Evolutionary conservation across 495 filamentous ascomycete species (phyloP).

Genomic region (Aspergillus cristatus): DNA sequence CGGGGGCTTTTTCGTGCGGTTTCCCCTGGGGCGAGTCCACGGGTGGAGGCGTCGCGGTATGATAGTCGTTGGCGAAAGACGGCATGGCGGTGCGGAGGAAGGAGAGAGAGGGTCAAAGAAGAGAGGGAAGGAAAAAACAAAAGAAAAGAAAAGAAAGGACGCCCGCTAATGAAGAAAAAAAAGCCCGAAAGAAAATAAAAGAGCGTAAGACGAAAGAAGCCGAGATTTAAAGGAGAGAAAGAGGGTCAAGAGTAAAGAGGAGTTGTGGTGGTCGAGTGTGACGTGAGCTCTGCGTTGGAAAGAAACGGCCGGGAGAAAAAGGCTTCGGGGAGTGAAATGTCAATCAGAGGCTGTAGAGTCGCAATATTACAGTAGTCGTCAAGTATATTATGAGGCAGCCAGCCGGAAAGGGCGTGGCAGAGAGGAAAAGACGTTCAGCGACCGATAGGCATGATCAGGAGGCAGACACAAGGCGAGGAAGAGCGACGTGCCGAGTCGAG

Average conservation of each 20-base stretch:
- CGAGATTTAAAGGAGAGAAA: too few species aligned
- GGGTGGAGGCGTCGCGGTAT: constrained; percentile 22
- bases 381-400: constrained; percentile 13
- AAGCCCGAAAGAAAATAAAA: too few species aligned
- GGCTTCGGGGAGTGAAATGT: too few species aligned
- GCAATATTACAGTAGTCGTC: too few species aligned
- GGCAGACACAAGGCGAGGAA: constrained; percentile 4
- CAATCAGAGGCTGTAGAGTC: too few species aligned
- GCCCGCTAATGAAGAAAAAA: too few species aligned
- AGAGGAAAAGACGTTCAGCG: constrained; percentile 9
- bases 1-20: constrained; percentile 37
- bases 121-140: background rate
- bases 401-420: constrained; percentile 17
- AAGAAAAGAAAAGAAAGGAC: constrained; percentile 1
- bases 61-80: constrained; percentile 34
- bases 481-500: constrained; percentile 6
- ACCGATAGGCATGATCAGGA: constrained; percentile 16
- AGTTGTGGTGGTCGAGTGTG: constrained; percentile 9
- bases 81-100: constrained; percentile 21
- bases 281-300: constrained; percentile 29
- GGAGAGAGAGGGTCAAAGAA: background rate
- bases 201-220: too few species aligned
- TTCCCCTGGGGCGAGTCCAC: constrained; percentile 34
- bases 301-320: too few species aligned
- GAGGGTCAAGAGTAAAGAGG: background rate